A percentile compares a stretch with the other conserved stretches of the same genome.
These are phyloP conservation scores for Pyrenophora teres DNA, from an alignment of 2,329 filamentous ascomycete genomes.

Conservation along the genomic window DNA sequence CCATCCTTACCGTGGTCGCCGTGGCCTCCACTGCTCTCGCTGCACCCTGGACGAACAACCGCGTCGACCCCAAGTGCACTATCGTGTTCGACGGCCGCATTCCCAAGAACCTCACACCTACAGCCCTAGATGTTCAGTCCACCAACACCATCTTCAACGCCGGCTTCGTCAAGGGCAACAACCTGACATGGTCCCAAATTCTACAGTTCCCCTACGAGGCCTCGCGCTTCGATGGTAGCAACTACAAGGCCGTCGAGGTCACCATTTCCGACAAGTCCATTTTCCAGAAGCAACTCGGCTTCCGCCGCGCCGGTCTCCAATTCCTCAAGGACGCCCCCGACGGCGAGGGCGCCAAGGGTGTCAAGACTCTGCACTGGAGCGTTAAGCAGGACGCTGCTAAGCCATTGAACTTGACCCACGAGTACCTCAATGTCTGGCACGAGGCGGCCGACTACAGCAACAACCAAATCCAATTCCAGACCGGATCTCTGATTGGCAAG, in stretches of 20 bases:
- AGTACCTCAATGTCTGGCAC: slow-evolving; percentile 59
- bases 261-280: slow-evolving; percentile 64
- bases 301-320: slow-evolving; percentile 63
- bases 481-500: slow-evolving; percentile 57
- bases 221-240: slow-evolving; percentile 54
- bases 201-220: slow-evolving; percentile 54
- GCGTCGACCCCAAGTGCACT: slow-evolving; percentile 38
- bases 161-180: slow-evolving; percentile 58
- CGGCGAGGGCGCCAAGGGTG: slow-evolving; percentile 58
- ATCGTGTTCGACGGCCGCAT: slow-evolving; percentile 47
- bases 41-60: slow-evolving; percentile 18
- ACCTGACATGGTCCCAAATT: slow-evolving; percentile 58
- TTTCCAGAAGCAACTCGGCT: slow-evolving; percentile 64
- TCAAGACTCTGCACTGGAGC: slow-evolving; percentile 67
- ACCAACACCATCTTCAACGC: slow-evolving; percentile 56
- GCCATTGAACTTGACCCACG: slow-evolving; percentile 63
- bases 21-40: slow-evolving; percentile 34
- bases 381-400: slow-evolving; percentile 58
- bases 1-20: slow-evolving; percentile 26
- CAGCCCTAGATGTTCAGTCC: slow-evolving; percentile 40
- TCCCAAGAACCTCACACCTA: slow-evolving; percentile 28
- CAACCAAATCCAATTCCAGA: slow-evolving; percentile 57
- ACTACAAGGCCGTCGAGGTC: slow-evolving; percentile 57
- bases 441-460: slow-evolving; percentile 48
- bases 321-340: slow-evolving; percentile 58